phyloP scores from a whole-genome alignment of 2,329 filamentous ascomycete species.

The Colletotrichum zoysiae region DNA sequence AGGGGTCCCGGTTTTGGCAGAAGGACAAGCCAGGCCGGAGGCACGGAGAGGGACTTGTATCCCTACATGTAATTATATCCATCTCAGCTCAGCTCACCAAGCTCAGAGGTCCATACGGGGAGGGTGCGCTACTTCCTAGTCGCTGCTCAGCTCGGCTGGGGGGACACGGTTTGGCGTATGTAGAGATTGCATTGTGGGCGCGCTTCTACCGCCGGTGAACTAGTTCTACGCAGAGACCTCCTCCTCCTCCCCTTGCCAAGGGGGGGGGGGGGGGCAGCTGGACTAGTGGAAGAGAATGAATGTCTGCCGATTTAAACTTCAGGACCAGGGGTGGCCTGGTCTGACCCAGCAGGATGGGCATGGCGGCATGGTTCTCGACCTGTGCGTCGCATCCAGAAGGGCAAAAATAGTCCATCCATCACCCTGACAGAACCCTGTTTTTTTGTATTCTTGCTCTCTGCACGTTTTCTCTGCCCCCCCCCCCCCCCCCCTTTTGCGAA shows the following conservation, averaged over 20 bases:
- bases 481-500: too few species aligned
- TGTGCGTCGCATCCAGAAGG: background rate
- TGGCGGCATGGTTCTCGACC: background rate
- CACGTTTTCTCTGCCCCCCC: too few species aligned
- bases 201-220: background rate
- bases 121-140: too few species aligned
- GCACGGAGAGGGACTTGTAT: background rate
- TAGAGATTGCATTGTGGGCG: background rate
- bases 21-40: background rate
- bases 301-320: constrained; percentile 12
- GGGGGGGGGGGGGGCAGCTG: too few species aligned
- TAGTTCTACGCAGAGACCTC: too few species aligned
- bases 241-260: background rate
- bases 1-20: background rate
- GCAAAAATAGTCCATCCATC: background rate
- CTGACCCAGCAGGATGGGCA: background rate
- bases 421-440: background rate
- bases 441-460: too few species aligned
- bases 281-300: background rate
- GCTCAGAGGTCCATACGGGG: too few species aligned
- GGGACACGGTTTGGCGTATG: background rate
- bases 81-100: background rate
- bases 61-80: background rate
- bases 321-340: background rate
- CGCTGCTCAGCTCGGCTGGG: constrained; percentile 12